Base-by-base conservation (phyloP, 768 basidiomycete species). In the Hysterangium stoloniferum region DNA sequence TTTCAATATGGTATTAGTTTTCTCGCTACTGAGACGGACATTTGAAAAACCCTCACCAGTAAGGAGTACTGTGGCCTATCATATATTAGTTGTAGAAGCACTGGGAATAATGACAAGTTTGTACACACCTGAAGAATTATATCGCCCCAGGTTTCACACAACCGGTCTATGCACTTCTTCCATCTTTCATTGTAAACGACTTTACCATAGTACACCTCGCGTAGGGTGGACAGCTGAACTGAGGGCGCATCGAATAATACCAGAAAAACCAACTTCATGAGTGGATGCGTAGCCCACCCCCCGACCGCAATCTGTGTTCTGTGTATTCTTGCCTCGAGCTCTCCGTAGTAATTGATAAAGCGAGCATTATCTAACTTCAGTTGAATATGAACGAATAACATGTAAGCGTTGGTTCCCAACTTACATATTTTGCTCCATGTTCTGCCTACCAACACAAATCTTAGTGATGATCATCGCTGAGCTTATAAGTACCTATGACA, bases 241-340 rank as follows among this genome's bases (percentile, higher is more conserved):
- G 44, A 45, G 24, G 44, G 44, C 3, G 44, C 44, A 22, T 45
- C 44, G 27, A 45, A 45, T 11, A 45, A 31, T 19, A 45, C 28
- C n/a, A 45, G 22, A 13, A 45, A 45, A 32, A 45, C 15, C 3
- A 45, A 1, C 22, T 45, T 45, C 13, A 45, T 29, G n/a, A 33
- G 20, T 8, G 20, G 19, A 15, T 27, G 33, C 33, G 44, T 31
- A 2, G 44, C 6, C 19, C 33, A 6, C 4, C 33, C 44, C 19
- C 20, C 28, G 2, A 2, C 11, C 4, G 3, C 4, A 24, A 45
- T 31, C 28, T 45, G 44, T 3, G 44, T 3, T 45, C 44, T 32
- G 44, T 4, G 33, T n/a, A 45, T 19, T 24, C 44, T 19, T 4
- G 44, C 44, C 6, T 31, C 19, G 3, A 2, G 25, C 22, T 45